Evolutionary conservation across 1,284 basidiomycete genomes (phyloP).

Genomic region (Lignosus rhinocerotis): DNA sequence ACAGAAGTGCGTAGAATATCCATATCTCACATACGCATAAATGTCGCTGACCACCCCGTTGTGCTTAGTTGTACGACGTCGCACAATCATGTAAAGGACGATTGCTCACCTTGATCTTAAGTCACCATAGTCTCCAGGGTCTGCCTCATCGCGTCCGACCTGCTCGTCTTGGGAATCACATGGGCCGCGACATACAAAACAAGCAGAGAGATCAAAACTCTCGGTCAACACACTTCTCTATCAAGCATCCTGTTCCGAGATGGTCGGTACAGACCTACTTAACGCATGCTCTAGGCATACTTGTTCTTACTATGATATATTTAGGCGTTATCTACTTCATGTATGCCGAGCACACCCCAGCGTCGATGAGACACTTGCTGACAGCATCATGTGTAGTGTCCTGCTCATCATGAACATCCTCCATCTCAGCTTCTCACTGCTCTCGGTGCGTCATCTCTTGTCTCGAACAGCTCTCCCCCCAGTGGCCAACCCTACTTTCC

Average conservation of each 20-base stretch:
- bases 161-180: neutral
- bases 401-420: conserved; percentile 2
- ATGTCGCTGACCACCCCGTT: too few relatives aligned
- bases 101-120: neutral
- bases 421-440: conserved; percentile 7
- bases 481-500: too few relatives aligned
- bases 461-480: neutral
- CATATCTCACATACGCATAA: too few relatives aligned
- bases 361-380: neutral
- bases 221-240: neutral
- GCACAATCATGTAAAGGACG: neutral
- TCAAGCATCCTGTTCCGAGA: conserved; percentile 2
- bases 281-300: neutral
- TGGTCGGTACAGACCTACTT: neutral
- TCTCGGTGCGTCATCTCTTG: neutral
- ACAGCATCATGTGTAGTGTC: neutral
- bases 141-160: neutral
- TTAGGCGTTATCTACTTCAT: conserved; percentile 4
- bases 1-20: too few relatives aligned
- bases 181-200: neutral
- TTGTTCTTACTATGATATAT: too few relatives aligned
- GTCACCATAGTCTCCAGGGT: conserved; percentile 3
- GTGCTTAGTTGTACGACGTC: neutral
- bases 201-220: neutral
- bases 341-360: neutral